Conservation (phyloP, 2,329 filamentous ascomycete species). For the Leptographium radiaticola region DNA sequence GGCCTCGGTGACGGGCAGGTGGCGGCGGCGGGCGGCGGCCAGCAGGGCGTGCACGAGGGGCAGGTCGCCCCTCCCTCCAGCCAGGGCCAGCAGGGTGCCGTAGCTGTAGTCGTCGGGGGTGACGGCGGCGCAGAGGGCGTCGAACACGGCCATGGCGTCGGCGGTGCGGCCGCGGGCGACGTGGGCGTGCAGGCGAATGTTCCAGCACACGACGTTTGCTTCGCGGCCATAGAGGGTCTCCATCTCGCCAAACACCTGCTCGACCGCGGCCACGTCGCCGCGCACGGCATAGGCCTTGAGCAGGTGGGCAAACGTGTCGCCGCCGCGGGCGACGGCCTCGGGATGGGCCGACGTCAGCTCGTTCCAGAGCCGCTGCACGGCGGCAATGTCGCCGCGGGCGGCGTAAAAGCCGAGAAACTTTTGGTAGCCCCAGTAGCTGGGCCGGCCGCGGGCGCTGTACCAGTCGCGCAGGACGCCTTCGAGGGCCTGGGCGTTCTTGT, state of each 20-base stretch:
- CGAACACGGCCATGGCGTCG: constrained; percentile 52
- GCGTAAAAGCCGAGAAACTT: constrained; percentile 38
- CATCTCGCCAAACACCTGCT: constrained; percentile 51
- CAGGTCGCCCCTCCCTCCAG: constrained; percentile 59
- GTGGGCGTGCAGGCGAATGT: constrained; percentile 62
- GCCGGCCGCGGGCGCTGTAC: constrained; percentile 24
- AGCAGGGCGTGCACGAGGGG: constrained; percentile 54
- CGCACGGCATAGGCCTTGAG: constrained; percentile 59
- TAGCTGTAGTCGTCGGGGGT: constrained; percentile 53
- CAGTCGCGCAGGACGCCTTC: constrained; percentile 37
- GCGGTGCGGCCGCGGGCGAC: constrained; percentile 51
- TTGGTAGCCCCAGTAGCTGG: constrained; percentile 32
- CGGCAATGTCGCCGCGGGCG: constrained; percentile 29
- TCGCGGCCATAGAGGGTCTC: constrained; percentile 36
- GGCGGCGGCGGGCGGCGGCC: constrained; percentile 41
- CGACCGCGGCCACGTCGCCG: constrained; percentile 48
- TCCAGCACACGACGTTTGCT: constrained; percentile 55
- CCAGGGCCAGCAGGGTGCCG: constrained; percentile 60
- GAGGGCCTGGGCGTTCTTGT: constrained; percentile 21
- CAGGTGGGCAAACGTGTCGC: constrained; percentile 38
- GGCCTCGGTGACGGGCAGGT: constrained; percentile 35
- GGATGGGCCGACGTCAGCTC: constrained; percentile 25
- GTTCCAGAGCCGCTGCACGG: constrained; percentile 31
- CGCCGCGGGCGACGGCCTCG: constrained; percentile 9
- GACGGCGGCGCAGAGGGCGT: constrained; percentile 36